Percentiles rank a stretch among this genome's conserved stretches.
Conservation (phyloP, 2,329 filamentous ascomycete species). For the Scortechinia acanthostroma region DNA sequence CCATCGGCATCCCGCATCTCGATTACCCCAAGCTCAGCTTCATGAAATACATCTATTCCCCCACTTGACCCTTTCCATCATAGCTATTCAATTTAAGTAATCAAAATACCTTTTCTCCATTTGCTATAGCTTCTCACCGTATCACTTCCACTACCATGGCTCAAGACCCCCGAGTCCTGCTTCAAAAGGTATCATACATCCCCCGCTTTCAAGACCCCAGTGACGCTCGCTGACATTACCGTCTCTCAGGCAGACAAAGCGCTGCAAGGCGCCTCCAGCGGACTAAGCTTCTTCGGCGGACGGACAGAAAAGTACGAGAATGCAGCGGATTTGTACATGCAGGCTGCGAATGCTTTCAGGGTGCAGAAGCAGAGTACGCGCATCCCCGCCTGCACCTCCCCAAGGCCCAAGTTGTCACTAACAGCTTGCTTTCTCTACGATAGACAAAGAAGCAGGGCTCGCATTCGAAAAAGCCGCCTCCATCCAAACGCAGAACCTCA, state of each 20-base stretch:
- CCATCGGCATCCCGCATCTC: too few species aligned
- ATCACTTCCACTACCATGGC: conserved; percentile 41
- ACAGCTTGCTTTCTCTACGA: conserved; percentile 4
- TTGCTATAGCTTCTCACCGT: not conserved
- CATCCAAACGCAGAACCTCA: conserved; percentile 74
- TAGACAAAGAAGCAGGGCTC: conserved; percentile 78
- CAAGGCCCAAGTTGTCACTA: conserved; percentile 4
- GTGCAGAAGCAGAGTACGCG: conserved; percentile 73
- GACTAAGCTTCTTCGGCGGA: conserved; percentile 85
- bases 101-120: not conserved
- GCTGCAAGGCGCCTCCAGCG: conserved; percentile 64
- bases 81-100: not conserved
- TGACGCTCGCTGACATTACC: not conserved
- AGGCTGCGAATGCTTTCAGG: conserved; percentile 87
- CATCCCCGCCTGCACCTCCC: conserved; percentile 4
- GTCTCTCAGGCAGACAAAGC: conserved; percentile 74
- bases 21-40: too few species aligned
- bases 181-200: conserved; percentile 60
- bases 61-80: not conserved
- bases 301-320: conserved; percentile 82
- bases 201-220: conserved; percentile 13
- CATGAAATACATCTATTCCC: not conserved
- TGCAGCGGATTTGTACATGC: conserved; percentile 78
- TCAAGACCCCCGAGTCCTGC: conserved; percentile 70
- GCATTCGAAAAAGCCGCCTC: conserved; percentile 81